Base-by-base conservation (phyloP, 176 grass and related monocot genomes). In the Bothriochloa decipiens region DNA sequence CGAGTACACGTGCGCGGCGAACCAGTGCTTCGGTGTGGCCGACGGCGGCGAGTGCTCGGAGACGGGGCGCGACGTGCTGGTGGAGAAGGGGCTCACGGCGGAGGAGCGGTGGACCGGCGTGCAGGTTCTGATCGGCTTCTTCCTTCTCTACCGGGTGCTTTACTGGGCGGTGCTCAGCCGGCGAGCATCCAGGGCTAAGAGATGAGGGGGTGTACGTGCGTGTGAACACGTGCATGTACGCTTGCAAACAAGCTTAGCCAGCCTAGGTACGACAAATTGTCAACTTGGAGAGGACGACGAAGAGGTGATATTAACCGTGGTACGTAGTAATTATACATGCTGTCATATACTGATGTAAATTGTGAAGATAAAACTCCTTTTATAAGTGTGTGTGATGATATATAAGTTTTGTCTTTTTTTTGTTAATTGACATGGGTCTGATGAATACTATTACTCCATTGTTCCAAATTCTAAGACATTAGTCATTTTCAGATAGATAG, bases 131-230 rank as follows among this genome's bases (percentile, higher is more conserved):
- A 74, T 92, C 32, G 96, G 96, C 11, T 95, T 98, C 86, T 98
- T 98, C 65, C 76, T 98, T 46, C 94, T 95, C 61, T 98, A 98
- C 82, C 81, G 96, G 63, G 87, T 95, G 45, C 96, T 98, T 47
- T 98, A 98, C 80, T 98, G 96, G 96, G 85, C 77, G 16, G 91
- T 98, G 46, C 96, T 98, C 41, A 90, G 87, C 83, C 77, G 96
- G 70, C 90, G 87, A 60, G 87, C 96, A 20, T 90, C 91, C 35
- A 92, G 77, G 76, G 84, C 92, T 10, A 92, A 77, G 90, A 90
- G 91, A 29, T 94, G 91, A 29, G 53, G 35, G 29, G 29, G 29
- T 2, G 29, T 32, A 32, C 29, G 29, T 32, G 80, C 61, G 68
- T 90, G 84, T 78, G 74, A 79, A 90, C 84, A 15, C 43, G 17